phyloP scores from a whole-genome alignment of 1,284 basidiomycete genomes.

The Omphalotus olearius region DNA sequence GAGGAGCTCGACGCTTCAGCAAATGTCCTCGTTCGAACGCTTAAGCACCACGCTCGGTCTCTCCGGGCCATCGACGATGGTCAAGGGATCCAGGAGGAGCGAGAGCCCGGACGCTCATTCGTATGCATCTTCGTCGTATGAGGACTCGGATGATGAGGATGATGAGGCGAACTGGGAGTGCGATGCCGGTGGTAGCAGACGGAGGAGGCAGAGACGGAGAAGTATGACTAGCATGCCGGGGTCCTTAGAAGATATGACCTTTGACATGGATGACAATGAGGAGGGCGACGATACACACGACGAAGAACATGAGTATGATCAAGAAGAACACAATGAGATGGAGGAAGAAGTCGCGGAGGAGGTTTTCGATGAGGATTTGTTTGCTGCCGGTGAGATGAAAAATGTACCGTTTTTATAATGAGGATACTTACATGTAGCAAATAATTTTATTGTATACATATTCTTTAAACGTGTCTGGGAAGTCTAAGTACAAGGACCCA shows the following conservation, averaged over 20 bases:
- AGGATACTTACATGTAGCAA: background rate
- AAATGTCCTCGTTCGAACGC: slow-evolving; percentile 71
- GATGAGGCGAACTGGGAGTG: slow-evolving; percentile 28
- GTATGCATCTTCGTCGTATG: slow-evolving; percentile 46
- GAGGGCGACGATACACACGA: background rate
- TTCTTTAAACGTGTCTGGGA: too few relatives aligned
- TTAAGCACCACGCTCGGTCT: slow-evolving; percentile 57
- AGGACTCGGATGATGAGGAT: slow-evolving; percentile 55
- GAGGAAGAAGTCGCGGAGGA: slow-evolving; percentile 53
- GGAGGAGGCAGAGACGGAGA: slow-evolving; percentile 43
- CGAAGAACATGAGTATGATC: slow-evolving; percentile 23
- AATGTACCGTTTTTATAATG: slow-evolving; percentile 71
- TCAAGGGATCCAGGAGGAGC: slow-evolving; percentile 32
- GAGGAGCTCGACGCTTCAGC: slow-evolving; percentile 43
- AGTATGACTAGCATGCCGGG: slow-evolving; percentile 84
- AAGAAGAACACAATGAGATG: slow-evolving; percentile 28
- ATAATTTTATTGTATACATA: too few relatives aligned
- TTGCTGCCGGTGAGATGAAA: slow-evolving; percentile 82
- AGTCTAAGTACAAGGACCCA: background rate
- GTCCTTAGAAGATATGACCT: slow-evolving; percentile 52
- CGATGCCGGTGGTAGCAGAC: slow-evolving; percentile 25
- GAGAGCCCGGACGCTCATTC: slow-evolving; percentile 47
- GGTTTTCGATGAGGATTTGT: slow-evolving; percentile 75
- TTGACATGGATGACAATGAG: slow-evolving; percentile 52
- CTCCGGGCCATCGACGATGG: slow-evolving; percentile 29